Conservation (phyloP, 1,284 basidiomycete genomes). For the Phellinidium pouzarii region DNA sequence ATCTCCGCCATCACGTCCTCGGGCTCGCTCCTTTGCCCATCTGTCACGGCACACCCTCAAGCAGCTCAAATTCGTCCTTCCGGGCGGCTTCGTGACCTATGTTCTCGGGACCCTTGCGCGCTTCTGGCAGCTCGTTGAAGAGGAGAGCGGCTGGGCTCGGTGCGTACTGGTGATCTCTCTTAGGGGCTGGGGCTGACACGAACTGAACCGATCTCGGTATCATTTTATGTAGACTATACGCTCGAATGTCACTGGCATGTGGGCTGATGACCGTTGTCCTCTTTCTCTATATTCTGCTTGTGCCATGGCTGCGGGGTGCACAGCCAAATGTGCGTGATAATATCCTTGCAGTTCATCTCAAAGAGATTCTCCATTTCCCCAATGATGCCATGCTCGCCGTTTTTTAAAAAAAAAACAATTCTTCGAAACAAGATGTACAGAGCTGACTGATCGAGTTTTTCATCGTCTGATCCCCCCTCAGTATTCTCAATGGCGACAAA, state of each 20-base stretch:
- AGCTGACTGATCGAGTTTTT: not conserved
- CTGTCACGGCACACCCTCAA: constrained; percentile 44
- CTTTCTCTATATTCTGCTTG: constrained; percentile 64
- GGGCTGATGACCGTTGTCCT: constrained; percentile 53
- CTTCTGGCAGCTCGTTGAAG: constrained; percentile 38
- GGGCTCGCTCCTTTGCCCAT: not conserved
- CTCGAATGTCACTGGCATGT: constrained; percentile 42
- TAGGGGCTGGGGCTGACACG: not conserved
- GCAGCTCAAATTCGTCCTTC: constrained; percentile 67
- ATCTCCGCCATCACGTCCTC: not conserved
- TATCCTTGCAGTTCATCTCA: not conserved
- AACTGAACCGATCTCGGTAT: not conserved
- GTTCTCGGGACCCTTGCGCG: constrained; percentile 48
- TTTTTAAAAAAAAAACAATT: not conserved
- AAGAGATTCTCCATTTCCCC: not conserved
- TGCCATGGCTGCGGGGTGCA: constrained; percentile 56
- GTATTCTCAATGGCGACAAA: constrained; percentile 57
- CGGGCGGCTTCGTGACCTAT: constrained; percentile 56
- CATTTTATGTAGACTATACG: constrained; percentile 36
- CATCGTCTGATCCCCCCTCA: constrained; percentile 25
- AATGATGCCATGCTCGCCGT: too few species aligned
- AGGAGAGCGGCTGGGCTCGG: constrained; percentile 43
- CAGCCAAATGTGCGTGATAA: constrained; percentile 54
- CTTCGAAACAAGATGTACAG: too few species aligned
- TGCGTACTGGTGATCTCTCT: constrained; percentile 27